Conservation (phyloP, 805 yeast species). For the Candida verbasci region DNA sequence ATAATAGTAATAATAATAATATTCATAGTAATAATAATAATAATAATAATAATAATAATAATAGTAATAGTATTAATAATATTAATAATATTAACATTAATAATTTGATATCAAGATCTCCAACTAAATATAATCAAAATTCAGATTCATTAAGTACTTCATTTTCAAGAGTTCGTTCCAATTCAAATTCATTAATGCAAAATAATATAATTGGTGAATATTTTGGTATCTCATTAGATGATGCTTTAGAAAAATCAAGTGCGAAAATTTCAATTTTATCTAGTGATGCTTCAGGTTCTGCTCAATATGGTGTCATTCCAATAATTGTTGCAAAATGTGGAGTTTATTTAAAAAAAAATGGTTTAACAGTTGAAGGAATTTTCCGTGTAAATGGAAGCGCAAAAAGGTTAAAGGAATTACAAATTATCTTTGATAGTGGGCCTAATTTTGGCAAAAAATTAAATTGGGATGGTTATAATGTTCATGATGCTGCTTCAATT, state of each 20-base stretch:
- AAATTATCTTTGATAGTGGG: slow-evolving; percentile 75
- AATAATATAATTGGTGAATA: slow-evolving; percentile 20
- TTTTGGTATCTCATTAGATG: slow-evolving; percentile 75
- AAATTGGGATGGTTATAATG: slow-evolving; percentile 90
- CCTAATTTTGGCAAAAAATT: slow-evolving; percentile 87
- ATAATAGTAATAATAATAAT: too few relatives aligned
- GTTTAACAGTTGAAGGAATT: slow-evolving; percentile 79
- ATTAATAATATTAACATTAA: too few relatives aligned
- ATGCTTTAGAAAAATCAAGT: slow-evolving; percentile 70
- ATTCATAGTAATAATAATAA: too few relatives aligned
- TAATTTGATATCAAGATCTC: slow-evolving; percentile 7
- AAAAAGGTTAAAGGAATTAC: slow-evolving; percentile 81
- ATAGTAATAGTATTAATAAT: too few relatives aligned
- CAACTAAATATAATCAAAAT: slow-evolving; percentile 3
- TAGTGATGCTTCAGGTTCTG: slow-evolving; percentile 31
- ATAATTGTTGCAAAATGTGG: slow-evolving; percentile 96
- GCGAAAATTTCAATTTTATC: slow-evolving; percentile 68
- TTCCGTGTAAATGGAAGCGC: slow-evolving; percentile 91
- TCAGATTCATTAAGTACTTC: background rate
- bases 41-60: too few relatives aligned
- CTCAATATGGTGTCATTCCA: slow-evolving; percentile 86
- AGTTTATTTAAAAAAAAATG: slow-evolving; percentile 72
- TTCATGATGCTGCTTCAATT: slow-evolving; percentile 93
- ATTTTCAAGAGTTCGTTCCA: slow-evolving; percentile 27
- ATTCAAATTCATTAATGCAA: slow-evolving; percentile 20